A percentile compares a stretch with the other conserved stretches of the same genome.
Evolutionary conservation across 192 early-diverging fungal species (phyloP).

Genomic region (Backusella psychrophila): DNA sequence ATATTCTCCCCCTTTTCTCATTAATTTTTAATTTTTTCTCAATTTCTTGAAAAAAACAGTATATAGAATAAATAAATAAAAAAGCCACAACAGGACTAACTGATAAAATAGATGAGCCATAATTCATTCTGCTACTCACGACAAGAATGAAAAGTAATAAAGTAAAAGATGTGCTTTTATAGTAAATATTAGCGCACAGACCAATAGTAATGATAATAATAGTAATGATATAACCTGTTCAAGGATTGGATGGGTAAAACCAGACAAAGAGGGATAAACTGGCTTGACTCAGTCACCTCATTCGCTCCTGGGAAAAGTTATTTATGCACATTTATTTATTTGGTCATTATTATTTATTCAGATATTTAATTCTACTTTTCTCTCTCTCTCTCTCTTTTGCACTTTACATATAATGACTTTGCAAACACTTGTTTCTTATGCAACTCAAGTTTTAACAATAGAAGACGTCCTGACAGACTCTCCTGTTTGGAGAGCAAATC

Average conservation of each 20-base stretch:
- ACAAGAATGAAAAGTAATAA: too few species aligned
- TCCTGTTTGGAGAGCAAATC: constrained; percentile 53
- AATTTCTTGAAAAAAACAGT: too few species aligned
- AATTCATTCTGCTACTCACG: too few species aligned
- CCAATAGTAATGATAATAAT: not conserved
- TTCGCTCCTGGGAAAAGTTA: not conserved
- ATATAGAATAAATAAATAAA: too few species aligned
- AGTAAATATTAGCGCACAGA: not conserved
- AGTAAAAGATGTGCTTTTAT: too few species aligned
- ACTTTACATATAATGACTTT: not conserved
- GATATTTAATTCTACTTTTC: not conserved
- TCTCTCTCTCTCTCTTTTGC: not conserved
- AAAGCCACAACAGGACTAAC: not conserved
- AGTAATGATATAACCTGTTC: too few species aligned
- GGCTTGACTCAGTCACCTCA: not conserved
- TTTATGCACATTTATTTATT: not conserved
- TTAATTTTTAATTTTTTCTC: too few species aligned
- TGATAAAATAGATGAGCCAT: not conserved
- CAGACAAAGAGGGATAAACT: not conserved
- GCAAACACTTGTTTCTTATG: constrained; percentile 19
- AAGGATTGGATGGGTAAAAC: not conserved
- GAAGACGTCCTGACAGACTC: constrained; percentile 53
- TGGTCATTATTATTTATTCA: not conserved
- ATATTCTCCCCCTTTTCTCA: too few species aligned
- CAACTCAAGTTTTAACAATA: constrained; percentile 38